Percentiles rank a stretch among this genome's conserved stretches.
Conservation (phyloP, 2,329 filamentous ascomycete species). For the Aspergillus texensis region DNA sequence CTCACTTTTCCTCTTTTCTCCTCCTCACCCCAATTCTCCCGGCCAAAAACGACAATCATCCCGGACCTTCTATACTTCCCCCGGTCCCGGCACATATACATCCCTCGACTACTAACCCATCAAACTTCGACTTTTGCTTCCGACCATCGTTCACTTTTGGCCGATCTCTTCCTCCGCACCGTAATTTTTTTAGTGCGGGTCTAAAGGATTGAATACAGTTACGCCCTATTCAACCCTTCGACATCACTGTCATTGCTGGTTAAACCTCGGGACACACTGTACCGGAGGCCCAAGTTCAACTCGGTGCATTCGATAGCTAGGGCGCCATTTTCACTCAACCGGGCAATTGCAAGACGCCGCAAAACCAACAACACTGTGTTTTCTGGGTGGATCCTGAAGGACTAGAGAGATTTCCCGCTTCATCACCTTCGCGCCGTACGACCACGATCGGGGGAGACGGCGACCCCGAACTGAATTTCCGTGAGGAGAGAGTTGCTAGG, state of each 20-base stretch:
- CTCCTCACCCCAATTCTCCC: conserved; percentile 29
- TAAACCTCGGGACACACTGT: not conserved
- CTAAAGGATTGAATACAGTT: conserved; percentile 11
- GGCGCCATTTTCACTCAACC: conserved; percentile 23
- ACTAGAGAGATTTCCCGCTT: conserved; percentile 23
- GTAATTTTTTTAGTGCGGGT: not conserved
- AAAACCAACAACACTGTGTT: conserved; percentile 16
- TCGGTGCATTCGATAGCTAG: conserved; percentile 22
- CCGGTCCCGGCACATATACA: conserved; percentile 16
- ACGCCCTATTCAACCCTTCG: not conserved
- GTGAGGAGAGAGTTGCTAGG: conserved; percentile 3
- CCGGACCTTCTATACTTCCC: conserved; percentile 20
- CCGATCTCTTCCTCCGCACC: conserved; percentile 15
- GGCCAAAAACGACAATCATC: conserved; percentile 25
- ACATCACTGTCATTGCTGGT: not conserved
- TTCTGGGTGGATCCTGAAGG: conserved; percentile 14
- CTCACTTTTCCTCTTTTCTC: conserved; percentile 21
- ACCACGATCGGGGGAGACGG: conserved; percentile 48
- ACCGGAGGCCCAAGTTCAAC: conserved; percentile 6
- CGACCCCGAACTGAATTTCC: conserved; percentile 38
- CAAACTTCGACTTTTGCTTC: conserved; percentile 10
- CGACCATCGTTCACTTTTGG: conserved; percentile 24
- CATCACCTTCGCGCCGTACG: conserved; percentile 41
- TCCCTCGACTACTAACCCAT: conserved; percentile 11
- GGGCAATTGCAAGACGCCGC: conserved; percentile 22